phyloP scores from a whole-genome alignment of 2,329 filamentous ascomycete species.

The Colletotrichum caudatum region DNA sequence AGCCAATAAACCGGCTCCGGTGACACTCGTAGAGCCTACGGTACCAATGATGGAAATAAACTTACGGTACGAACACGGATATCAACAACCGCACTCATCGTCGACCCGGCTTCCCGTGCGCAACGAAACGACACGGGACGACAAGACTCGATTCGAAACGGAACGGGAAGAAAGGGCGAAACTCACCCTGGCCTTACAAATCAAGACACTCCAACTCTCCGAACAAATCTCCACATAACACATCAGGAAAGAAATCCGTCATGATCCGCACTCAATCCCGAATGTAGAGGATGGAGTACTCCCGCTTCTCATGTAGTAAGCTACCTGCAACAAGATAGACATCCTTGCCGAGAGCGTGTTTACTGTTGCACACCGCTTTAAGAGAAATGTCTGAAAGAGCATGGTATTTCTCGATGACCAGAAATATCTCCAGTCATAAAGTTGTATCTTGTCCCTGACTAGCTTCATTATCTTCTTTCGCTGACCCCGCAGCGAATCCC shows the following conservation, averaged over 20 bases:
- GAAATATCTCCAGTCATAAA: constrained; percentile 13
- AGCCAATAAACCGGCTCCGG: no score
- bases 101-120: background rate
- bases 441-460: background rate
- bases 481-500: constrained; percentile 24
- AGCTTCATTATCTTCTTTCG: background rate
- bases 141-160: constrained; percentile 32
- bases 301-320: no score
- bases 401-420: constrained; percentile 15
- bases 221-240: no score
- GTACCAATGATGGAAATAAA: no score
- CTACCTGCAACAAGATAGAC: constrained; percentile 3
- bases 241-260: background rate
- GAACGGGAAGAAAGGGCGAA: constrained; percentile 1
- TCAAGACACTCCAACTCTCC: background rate
- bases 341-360: constrained; percentile 19
- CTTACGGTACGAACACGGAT: no score
- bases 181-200: constrained; percentile 13
- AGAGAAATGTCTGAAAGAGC: background rate
- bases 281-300: background rate
- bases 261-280: constrained; percentile 4
- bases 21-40: no score
- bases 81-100: no score
- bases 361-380: background rate
- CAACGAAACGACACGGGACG: constrained; percentile 25